phyloP scores from a whole-genome alignment of 1,139 yeast genomes.

The Arxiozyma slooffiae region DNA sequence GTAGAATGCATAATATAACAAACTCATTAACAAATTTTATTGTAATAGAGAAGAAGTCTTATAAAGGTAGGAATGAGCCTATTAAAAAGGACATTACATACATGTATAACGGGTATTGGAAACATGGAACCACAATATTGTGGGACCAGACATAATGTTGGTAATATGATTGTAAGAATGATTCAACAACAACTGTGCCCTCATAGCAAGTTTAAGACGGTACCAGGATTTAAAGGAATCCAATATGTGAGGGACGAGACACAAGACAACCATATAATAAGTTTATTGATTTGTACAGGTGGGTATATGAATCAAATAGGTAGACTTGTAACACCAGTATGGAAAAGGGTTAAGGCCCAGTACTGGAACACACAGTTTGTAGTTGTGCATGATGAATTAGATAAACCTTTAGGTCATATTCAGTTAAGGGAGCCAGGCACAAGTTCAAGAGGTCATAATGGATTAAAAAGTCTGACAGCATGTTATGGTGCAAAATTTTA shows the following conservation, averaged over 20 bases:
- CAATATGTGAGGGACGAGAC: neutral
- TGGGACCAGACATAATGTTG: conserved; percentile 69
- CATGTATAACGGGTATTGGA: conserved; percentile 54
- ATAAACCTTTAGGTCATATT: conserved; percentile 51
- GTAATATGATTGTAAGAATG: conserved; percentile 30
- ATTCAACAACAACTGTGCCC: conserved; percentile 13
- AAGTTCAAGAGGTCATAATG: conserved; percentile 73
- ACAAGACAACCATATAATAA: neutral
- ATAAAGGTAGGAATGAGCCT: no score
- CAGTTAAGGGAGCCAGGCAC: conserved; percentile 49
- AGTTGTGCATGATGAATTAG: conserved; percentile 69
- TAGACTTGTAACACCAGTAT: conserved; percentile 38
- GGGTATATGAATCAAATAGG: conserved; percentile 69
- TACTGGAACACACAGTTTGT: conserved; percentile 19
- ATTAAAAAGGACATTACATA: conserved; percentile 4
- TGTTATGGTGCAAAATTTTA: conserved; percentile 30
- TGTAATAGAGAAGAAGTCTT: no score
- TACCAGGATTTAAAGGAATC: neutral
- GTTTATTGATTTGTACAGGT: conserved; percentile 39
- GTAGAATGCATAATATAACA: no score
- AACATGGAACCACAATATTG: conserved; percentile 60
- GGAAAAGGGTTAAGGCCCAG: conserved; percentile 28
- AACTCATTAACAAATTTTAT: no score
- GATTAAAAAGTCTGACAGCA: conserved; percentile 48
- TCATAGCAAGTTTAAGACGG: neutral